These are phyloP conservation scores for Mallotus repandus DNA, from an alignment of 441 rosid genomes.

Conservation along the genomic window DNA sequence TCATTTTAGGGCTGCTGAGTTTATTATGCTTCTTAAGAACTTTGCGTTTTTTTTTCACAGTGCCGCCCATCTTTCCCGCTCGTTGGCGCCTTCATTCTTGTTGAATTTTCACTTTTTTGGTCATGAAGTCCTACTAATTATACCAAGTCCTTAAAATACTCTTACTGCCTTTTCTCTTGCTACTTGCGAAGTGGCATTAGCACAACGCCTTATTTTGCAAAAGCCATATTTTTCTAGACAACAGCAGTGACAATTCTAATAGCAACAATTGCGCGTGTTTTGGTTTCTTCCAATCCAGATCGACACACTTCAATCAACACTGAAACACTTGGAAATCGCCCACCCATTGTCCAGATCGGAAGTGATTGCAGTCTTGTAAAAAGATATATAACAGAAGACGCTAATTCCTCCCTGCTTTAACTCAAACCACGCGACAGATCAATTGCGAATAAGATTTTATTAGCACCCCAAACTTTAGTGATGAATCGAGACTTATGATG, in stretches of 20 bases:
- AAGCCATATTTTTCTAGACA: conserved; percentile 49
- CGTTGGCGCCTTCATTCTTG: too few species aligned
- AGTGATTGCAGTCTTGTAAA: conserved; percentile 73
- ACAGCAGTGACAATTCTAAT: conserved; percentile 55
- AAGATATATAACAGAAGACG: conserved; percentile 58
- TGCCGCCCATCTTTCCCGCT: too few species aligned
- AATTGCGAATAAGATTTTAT: conserved; percentile 61
- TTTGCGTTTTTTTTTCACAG: too few species aligned
- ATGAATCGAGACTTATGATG: conserved; percentile 62
- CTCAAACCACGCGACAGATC: conserved; percentile 53
- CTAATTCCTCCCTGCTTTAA: conserved; percentile 53
- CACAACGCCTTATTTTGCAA: conserved; percentile 70
- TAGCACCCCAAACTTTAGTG: conserved; percentile 80
- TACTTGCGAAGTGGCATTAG: conserved; percentile 41
- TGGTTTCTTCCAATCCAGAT: conserved; percentile 50
- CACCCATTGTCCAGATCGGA: conserved; percentile 64
- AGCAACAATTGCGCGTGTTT: conserved; percentile 56
- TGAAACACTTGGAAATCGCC: conserved; percentile 60
- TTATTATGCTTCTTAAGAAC: too few species aligned
- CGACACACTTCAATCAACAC: conserved; percentile 60
- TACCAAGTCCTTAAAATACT: too few species aligned
- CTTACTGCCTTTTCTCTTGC: conserved; percentile 55
- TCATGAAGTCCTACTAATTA: too few species aligned
- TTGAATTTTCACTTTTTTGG: too few species aligned
- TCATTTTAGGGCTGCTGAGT: too few species aligned